Evolutionary conservation across 768 basidiomycete genomes (phyloP).

Genomic region (Suillus discolor): DNA sequence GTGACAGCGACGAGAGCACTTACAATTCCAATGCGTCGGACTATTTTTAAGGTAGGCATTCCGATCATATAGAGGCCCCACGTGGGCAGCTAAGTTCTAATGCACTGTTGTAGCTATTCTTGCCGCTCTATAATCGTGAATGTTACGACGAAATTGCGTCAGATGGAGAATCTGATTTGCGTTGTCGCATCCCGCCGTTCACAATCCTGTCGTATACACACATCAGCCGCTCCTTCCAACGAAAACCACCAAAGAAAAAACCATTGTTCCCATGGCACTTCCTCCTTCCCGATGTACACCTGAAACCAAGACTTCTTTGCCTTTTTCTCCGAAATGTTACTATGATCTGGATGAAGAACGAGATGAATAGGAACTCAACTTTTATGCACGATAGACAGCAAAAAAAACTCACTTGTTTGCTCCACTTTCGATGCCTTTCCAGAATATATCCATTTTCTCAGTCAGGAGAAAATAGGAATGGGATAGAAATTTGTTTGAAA

Average conservation of each 20-base stretch:
- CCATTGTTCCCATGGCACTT: slow-evolving; percentile 90
- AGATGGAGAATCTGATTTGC: slow-evolving; percentile 48
- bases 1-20: no score
- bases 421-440: slow-evolving; percentile 71
- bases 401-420: slow-evolving; percentile 47
- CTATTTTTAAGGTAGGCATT: no score
- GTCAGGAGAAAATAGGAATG: no score
- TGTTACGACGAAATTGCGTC: neutral
- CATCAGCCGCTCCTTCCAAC: neutral
- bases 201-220: slow-evolving; percentile 58
- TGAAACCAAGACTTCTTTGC: slow-evolving; percentile 81
- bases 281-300: slow-evolving; percentile 72
- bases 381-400: no score
- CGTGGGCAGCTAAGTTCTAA: no score
- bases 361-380: neutral
- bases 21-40: no score
- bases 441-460: slow-evolving; percentile 77
- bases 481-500: no score
- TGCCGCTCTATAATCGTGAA: slow-evolving; percentile 40
- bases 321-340: slow-evolving; percentile 79
- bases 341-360: slow-evolving; percentile 43
- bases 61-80: no score
- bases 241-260: slow-evolving; percentile 28
- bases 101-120: slow-evolving; percentile 57
- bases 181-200: slow-evolving; percentile 78